Conservation (phyloP, 441 rosid species). For the Eruca vesicaria region DNA sequence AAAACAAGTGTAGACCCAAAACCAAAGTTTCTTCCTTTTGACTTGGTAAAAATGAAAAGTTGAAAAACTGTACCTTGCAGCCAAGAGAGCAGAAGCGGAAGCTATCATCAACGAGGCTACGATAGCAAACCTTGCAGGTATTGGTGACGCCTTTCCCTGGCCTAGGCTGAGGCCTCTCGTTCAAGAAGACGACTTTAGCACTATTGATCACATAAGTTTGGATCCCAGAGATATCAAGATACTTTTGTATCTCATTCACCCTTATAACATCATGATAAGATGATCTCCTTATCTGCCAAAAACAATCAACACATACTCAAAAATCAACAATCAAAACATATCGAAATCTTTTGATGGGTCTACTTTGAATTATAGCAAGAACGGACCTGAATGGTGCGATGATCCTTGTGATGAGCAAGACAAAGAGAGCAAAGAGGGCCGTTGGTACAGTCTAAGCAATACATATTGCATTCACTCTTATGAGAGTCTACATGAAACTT, state of each 20-base stretch:
- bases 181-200: conserved; percentile 93
- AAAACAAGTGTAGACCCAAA: not conserved
- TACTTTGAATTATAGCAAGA: not conserved
- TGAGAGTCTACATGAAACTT: conserved; percentile 82
- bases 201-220: conserved; percentile 96
- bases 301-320: conserved; percentile 6
- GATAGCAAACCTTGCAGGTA: conserved; percentile 87
- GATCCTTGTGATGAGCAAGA: conserved; percentile 72
- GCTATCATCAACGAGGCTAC: conserved; percentile 91
- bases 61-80: conserved; percentile 71
- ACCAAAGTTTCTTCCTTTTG: conserved; percentile 18
- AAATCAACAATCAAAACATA: not conserved
- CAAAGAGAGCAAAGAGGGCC: conserved; percentile 88
- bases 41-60: not conserved
- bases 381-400: conserved; percentile 79
- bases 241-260: conserved; percentile 84
- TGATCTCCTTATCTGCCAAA: conserved; percentile 85
- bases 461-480: conserved; percentile 96
- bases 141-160: conserved; percentile 95
- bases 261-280: conserved; percentile 98
- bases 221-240: conserved; percentile 76
- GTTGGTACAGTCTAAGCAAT: conserved; percentile 78
- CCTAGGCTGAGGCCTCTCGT: conserved; percentile 94
- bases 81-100: conserved; percentile 97
- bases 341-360: not conserved